phyloP scores from a whole-genome alignment of 2,329 filamentous ascomycete genomes.

The Sporothrix sp. region DNA sequence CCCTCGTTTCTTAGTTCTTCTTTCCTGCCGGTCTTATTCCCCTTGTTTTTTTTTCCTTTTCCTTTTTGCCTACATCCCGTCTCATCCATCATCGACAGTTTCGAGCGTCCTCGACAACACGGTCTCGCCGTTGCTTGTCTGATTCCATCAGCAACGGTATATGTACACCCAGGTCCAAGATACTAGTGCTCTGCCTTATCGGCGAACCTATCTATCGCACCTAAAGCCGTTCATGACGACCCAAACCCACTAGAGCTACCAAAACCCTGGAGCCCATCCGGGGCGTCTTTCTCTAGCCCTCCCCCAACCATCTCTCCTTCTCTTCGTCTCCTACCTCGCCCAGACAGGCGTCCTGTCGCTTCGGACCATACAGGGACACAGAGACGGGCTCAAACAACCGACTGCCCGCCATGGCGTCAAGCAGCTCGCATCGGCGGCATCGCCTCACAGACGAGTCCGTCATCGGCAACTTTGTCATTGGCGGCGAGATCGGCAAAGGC shows the following conservation, averaged over 20 bases:
- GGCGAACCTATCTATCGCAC: conserved; percentile 13
- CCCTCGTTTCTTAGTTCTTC: neutral
- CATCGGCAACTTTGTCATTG: conserved; percentile 20
- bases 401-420: conserved; percentile 13
- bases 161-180: neutral
- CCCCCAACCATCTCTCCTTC: neutral
- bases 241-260: conserved; percentile 11
- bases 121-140: neutral
- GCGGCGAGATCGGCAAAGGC: conserved; percentile 78
- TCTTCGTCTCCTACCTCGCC: neutral
- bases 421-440: conserved; percentile 11
- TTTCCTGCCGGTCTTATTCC: conserved; percentile 3
- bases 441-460: conserved; percentile 16
- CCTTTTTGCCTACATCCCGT: neutral
- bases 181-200: conserved; percentile 15
- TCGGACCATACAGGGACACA: too few species aligned
- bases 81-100: neutral
- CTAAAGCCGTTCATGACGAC: conserved; percentile 13
- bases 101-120: neutral
- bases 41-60: neutral
- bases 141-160: neutral
- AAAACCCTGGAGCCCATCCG: conserved; percentile 13
- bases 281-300: conserved; percentile 6
- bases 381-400: neutral
- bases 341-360: too few species aligned